Percentiles rank a stretch among this genome's conserved stretches.
Conservation (phyloP, 352 stramenopile species). For the Phytopythium boreale region DNA sequence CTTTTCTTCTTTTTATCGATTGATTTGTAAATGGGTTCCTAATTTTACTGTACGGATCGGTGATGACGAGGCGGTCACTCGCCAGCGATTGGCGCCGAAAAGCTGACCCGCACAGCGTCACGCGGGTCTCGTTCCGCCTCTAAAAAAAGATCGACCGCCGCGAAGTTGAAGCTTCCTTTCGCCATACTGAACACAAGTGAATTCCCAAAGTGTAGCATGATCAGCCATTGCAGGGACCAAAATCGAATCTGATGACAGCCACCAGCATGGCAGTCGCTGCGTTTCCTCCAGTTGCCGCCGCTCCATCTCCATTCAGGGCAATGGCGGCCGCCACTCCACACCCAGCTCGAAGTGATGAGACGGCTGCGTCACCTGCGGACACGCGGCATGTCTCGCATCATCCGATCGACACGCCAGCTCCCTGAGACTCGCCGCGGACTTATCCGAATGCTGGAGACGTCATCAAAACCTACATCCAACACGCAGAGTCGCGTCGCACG, state of each 20-base stretch:
- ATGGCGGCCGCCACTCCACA: not conserved
- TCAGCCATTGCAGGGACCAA: no score
- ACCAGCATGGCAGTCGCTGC: no score
- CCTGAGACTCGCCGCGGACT: not conserved
- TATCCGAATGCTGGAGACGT: slow-evolving; percentile 23
- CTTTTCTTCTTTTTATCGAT: not conserved
- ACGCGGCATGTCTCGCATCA: no score
- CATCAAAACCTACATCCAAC: slow-evolving; percentile 53
- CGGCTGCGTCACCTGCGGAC: no score
- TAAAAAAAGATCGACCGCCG: not conserved
- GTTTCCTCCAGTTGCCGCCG: not conserved
- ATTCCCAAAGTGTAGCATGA: not conserved
- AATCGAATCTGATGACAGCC: no score
- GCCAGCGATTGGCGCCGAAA: not conserved
- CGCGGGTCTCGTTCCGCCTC: not conserved
- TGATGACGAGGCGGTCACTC: not conserved
- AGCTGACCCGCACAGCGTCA: not conserved
- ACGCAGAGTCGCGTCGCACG: slow-evolving; percentile 33
- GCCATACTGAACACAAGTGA: not conserved
- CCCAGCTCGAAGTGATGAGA: not conserved
- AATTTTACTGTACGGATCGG: not conserved
- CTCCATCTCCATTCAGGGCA: not conserved
- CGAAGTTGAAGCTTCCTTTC: not conserved
- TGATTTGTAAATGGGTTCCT: not conserved
- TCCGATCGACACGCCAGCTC: no score